Evolutionary conservation across 2,329 filamentous ascomycete species (phyloP), one percentile per base, ranked within the genome.

Genomic region (Xylaria sp.): DNA sequence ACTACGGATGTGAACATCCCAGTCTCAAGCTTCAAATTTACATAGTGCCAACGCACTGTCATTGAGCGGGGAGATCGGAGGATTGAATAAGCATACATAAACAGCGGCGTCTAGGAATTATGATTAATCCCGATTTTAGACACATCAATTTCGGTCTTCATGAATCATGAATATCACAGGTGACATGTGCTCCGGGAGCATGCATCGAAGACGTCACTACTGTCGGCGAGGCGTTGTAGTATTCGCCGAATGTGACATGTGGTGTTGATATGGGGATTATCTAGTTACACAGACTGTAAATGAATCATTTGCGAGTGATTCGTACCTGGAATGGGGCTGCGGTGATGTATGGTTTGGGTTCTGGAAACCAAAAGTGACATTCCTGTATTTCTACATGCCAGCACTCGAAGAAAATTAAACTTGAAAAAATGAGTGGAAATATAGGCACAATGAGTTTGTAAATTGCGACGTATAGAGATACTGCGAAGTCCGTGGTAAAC

Each of bases 181-280:
- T 32, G 36, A 52, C 4, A 34, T 23, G n/a, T 23, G n/a, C 2
- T 20, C 30, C 8, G n/a, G 6, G 18, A 20, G 30, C 50, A 56
- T 48, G 20, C 15, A 46, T 55, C 15, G 30, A 63, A 18, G 39
- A 56, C 60, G 23, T 56, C 50, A 63, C 28, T 30, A 56, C 50
- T 56, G 2, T 20, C 15, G 6, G n/a, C 25, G 9, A 41, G 7
- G 23, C 7, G 13, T 43, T 58, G 30, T 43, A 30, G 20, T 57
- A 7, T 43, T 57, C 34, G 13, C 25, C 20, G 18, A 45, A 39
- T 32, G 9, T 43, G 23, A 58, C 15, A 45, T 20, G 4, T 10
- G 5, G n/a, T n/a, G n/a, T n/a, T 6, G 28, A 25, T 23, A 4
- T 39, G 53, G n/a, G n/a, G n/a, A n/a, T n/a, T n/a, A n/a, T n/a